Base-by-base conservation (phyloP, 140 eudicot genomes). In the Erigeron philadelphicus region DNA sequence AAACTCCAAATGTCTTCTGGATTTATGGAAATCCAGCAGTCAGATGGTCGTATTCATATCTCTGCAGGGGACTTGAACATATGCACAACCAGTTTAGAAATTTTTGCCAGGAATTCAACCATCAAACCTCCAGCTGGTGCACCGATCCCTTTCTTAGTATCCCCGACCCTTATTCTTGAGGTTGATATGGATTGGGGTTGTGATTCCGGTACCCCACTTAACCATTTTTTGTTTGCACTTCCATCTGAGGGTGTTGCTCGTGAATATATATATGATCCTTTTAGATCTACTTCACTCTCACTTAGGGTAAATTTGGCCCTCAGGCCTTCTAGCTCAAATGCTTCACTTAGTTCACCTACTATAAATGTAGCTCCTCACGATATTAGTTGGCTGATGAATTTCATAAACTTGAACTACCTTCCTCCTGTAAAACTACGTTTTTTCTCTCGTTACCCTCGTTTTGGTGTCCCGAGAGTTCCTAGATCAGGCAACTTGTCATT, bases 361-460 rank as follows among this genome's bases (percentile, higher is more conserved):
- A 70, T 91, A 44, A 84, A 77, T 66, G 79, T 91, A 66, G 96
- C 91, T 77, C 96, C 90, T 76, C 97, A 91, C 66, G 97, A 91
- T 81, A 65, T 88, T 38, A 85, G 82, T 63, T 91, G 97, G 97
- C 55, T 91, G 40, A 56, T 82, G 31, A 88, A 88, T 66, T 91
- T 91, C 74, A 81, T 89, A 74, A 76, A 79, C 81, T 59, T 91
- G 80, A 84, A 81, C 64, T 86, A 84, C 68, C 68, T 84, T 54
- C 97, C 97, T 72, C 97, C 97, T 57, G 76, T 88, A 53, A 91
- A 84, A 74, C 58, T 91, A 76, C 96, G 97, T 16, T 64, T 79
- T 41, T 91, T 91, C 77, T 91, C 97, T 75, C 86, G 97, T 73
- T 91, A 90, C 88, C 97, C 97, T 50, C 97, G 97, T 65, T 91